Conservation (phyloP, 768 basidiomycete genomes). For the Termitomyces sp. region DNA sequence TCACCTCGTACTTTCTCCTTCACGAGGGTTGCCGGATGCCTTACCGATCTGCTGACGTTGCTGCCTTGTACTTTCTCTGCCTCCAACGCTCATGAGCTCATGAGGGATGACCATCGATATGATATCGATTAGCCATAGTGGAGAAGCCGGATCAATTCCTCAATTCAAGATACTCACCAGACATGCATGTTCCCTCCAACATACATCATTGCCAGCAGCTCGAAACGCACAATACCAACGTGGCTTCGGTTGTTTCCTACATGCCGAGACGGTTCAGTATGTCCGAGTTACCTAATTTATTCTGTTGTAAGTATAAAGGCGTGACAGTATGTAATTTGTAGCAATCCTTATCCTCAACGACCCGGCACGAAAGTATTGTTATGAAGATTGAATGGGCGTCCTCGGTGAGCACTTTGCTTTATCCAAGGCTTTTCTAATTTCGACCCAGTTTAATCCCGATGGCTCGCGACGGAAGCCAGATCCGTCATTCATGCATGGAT, state of each 20-base stretch:
- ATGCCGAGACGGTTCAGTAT: slow-evolving; percentile 6
- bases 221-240: not conserved
- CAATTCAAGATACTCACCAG: not conserved
- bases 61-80: not conserved
- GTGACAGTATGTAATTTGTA: not conserved
- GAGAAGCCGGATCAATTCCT: not conserved
- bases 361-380: slow-evolving; percentile 4
- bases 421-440: not conserved
- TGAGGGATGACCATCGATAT: not conserved
- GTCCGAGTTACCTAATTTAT: slow-evolving; percentile 14
- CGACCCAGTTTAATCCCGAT: slow-evolving; percentile 34
- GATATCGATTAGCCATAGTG: not conserved
- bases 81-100: no score
- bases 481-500: slow-evolving; percentile 63
- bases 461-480: slow-evolving; percentile 41
- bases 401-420: slow-evolving; percentile 28
- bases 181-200: not conserved
- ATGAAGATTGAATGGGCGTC: slow-evolving; percentile 55
- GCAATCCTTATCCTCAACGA: slow-evolving; percentile 3
- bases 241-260: not conserved
- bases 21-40: no score
- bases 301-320: slow-evolving; percentile 8
- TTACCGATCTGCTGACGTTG: not conserved
- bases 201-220: not conserved
- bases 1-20: not conserved